These are phyloP conservation scores for Helotiales sp. DNA, from an alignment of 2,329 filamentous ascomycete species.

Conservation along the genomic window DNA sequence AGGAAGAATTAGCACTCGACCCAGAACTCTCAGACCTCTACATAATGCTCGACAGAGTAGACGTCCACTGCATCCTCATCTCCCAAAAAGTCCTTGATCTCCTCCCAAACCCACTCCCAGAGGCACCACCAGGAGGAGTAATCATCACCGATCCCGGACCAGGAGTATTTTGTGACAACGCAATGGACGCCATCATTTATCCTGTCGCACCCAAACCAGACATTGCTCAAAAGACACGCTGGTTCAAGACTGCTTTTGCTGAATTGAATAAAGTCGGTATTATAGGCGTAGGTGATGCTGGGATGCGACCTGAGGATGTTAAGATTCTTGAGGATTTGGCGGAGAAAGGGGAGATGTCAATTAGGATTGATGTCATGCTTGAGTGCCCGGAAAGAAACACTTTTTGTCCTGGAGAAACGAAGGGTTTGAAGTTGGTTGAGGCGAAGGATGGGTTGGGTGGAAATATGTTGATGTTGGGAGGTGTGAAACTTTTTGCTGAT, in stretches of 20 bases:
- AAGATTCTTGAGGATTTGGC: conserved; percentile 55
- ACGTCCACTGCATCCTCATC: conserved; percentile 71
- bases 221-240: conserved; percentile 51
- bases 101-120: conserved; percentile 48
- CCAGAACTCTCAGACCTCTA: conserved; percentile 54
- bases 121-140: conserved; percentile 61
- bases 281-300: conserved; percentile 70
- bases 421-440: conserved; percentile 30
- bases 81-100: conserved; percentile 63
- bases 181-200: conserved; percentile 59
- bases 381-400: conserved; percentile 66
- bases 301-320: conserved; percentile 56
- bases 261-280: conserved; percentile 64
- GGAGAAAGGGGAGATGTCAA: conserved; percentile 52
- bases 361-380: conserved; percentile 68
- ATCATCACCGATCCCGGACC: conserved; percentile 59
- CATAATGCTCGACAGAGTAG: conserved; percentile 69
- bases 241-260: conserved; percentile 59
- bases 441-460: conserved; percentile 20
- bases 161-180: conserved; percentile 74
- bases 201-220: conserved; percentile 57
- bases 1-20: conserved; percentile 54
- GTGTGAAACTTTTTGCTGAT: conserved; percentile 71
- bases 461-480: conserved; percentile 51
- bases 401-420: conserved; percentile 57